Base-by-base conservation (phyloP, 495 filamentous ascomycete genomes). In the Hypoxylon fuscum region DNA sequence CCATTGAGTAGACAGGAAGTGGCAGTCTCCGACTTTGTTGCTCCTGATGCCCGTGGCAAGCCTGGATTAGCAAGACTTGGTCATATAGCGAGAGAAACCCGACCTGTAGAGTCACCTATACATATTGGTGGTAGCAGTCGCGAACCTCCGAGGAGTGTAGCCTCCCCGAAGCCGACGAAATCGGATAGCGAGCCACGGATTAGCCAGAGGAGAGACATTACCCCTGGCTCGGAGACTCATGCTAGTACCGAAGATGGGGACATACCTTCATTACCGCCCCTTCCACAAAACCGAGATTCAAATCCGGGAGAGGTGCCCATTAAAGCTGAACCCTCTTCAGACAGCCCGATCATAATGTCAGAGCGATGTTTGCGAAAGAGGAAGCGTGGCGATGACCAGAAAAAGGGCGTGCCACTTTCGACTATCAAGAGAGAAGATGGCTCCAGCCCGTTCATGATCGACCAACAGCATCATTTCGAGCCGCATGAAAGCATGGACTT, bases 401-500 rank as follows among this genome's bases (percentile, higher is more conserved):
- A 18, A 2, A 55, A 47, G 1, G 34, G 38, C 5, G 22, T 41
- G 14, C 61, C 55, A 2, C 58, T 47, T 8, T 23, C 53, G 6
- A 44, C 60, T 10, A 74, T 81, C 12, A 81, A 81, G 55, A 63
- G 45, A 29, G 62, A 73, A 49, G 45, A 69, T 32, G 61, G 74
- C 60, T 74, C 70, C 4, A 71, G 76, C 27, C 72, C 70, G 0
- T 73, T 77, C 3, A 68, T 78, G 40, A 73, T 69, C 9, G 59
- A 59, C 18, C 73, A 70, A 54, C 53, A 58, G 14, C 53, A 58
- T 12, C 42, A 46, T 15, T 76, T 82, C 48, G 59, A 71, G 17
- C 69, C 74, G 4, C 64, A 83, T 50, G 76, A 84, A 60, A 92
- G 88, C 50, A 81, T 92, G 27, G 91, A 95, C 71, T 78, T 94